Conservation (phyloP, 371 early-diverging fungal species). For the Mucor racemosus region DNA sequence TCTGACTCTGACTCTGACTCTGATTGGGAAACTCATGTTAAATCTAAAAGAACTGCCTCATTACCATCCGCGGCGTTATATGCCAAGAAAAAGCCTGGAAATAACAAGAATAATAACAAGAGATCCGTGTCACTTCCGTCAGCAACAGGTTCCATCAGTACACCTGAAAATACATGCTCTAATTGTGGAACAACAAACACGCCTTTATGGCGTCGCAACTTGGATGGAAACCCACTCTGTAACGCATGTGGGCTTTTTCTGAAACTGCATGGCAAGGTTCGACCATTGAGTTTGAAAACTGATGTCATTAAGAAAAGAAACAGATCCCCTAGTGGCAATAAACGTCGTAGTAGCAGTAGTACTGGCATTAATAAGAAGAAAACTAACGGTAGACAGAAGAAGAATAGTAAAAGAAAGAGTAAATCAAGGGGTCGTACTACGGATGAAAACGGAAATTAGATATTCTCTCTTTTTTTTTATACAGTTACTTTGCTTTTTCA, state of each 20-base stretch:
- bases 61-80: slow-evolving; percentile 5
- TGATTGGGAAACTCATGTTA: slow-evolving; percentile 20
- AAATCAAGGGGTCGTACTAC: background rate
- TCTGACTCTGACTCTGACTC: slow-evolving; percentile 15
- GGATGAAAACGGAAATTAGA: slow-evolving; percentile 2
- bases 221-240: slow-evolving; percentile 35
- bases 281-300: slow-evolving; percentile 39
- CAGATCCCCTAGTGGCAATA: slow-evolving; percentile 9
- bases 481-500: background rate
- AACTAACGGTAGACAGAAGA: background rate
- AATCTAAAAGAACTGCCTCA: slow-evolving; percentile 9
- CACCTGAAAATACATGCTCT: slow-evolving; percentile 22
- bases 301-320: slow-evolving; percentile 43
- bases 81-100: slow-evolving; percentile 5
- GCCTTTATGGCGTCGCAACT: slow-evolving; percentile 39
- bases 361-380: background rate
- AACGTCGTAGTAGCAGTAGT: background rate
- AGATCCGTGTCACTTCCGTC: slow-evolving; percentile 3
- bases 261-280: slow-evolving; percentile 40
- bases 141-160: background rate
- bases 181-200: slow-evolving; percentile 41
- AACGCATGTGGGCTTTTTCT: slow-evolving; percentile 43
- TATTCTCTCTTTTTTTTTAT: background rate
- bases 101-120: slow-evolving; percentile 10
- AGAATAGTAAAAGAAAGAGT: background rate